Evolutionary conservation across 1,284 basidiomycete genomes (phyloP).

Genomic region (Cutaneotrichosporon curvatum): DNA sequence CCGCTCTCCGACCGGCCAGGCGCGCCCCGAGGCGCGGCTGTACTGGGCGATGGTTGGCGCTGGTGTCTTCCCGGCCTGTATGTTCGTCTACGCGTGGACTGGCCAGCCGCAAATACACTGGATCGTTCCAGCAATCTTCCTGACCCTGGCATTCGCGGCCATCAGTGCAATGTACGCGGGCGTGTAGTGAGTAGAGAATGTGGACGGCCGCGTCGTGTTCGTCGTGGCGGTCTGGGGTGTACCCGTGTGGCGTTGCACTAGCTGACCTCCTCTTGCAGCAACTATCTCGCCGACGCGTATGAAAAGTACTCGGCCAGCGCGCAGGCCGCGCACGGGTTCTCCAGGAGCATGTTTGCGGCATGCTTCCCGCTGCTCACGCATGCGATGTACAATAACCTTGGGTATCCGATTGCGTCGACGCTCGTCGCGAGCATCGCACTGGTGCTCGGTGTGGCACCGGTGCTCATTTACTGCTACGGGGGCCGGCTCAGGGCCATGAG

Average conservation of each 20-base stretch:
- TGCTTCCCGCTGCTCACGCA: constrained; percentile 38
- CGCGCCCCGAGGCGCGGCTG: constrained; percentile 48
- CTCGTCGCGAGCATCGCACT: constrained; percentile 38
- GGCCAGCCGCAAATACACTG: constrained; percentile 28
- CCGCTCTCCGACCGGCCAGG: constrained; percentile 34
- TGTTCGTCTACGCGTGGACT: constrained; percentile 41
- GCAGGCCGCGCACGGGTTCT: constrained; percentile 43
- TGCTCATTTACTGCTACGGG: constrained; percentile 38
- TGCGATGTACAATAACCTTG: constrained; percentile 38
- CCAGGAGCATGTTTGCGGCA: constrained; percentile 36
- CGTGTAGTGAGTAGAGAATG: constrained; percentile 30
- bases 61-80: constrained; percentile 33
- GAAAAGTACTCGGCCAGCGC: constrained; percentile 43
- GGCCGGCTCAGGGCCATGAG: constrained; percentile 34
- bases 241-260: neutral
- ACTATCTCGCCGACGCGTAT: constrained; percentile 41
- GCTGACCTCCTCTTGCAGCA: constrained; percentile 25
- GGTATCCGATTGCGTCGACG: constrained; percentile 37
- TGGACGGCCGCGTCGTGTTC: no score
- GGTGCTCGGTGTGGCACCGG: constrained; percentile 34
- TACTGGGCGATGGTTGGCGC: constrained; percentile 44
- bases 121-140: constrained; percentile 32
- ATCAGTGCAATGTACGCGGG: constrained; percentile 37
- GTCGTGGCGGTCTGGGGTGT: no score
- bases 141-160: constrained; percentile 27